Evolutionary conservation across 2,329 filamentous ascomycete genomes (phyloP).

Genomic region (Epichloe sp.): DNA sequence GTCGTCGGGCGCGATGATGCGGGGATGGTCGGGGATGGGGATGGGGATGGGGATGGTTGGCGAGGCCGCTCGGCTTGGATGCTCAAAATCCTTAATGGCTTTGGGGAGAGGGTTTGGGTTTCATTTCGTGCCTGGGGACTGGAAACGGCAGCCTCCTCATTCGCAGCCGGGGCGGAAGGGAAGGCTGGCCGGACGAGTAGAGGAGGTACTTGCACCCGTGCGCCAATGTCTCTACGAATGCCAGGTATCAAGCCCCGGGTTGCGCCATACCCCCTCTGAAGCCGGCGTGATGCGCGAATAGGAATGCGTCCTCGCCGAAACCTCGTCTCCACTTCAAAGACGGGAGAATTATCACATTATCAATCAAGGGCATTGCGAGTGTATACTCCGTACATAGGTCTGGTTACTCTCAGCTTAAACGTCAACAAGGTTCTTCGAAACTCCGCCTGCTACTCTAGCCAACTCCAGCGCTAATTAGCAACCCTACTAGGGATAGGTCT

Average conservation of each 20-base stretch:
- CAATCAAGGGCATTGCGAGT: no score
- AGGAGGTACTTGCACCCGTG: slow-evolving; percentile 5
- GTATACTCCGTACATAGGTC: no score
- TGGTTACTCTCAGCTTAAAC: no score
- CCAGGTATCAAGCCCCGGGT: not conserved
- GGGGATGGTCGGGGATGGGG: not conserved
- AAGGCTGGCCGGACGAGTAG: slow-evolving; percentile 7
- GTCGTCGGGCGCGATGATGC: slow-evolving; percentile 7
- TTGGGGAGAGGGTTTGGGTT: slow-evolving; percentile 10
- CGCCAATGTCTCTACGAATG: not conserved
- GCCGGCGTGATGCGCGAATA: not conserved
- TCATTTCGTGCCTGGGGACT: slow-evolving; percentile 12
- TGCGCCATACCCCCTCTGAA: not conserved
- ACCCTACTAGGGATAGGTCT: no score
- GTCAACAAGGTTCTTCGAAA: no score
- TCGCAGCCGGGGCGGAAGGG: slow-evolving; percentile 4
- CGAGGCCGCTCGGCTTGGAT: slow-evolving; percentile 6
- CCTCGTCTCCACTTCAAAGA: not conserved
- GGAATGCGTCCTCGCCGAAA: not conserved
- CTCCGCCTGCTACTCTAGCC: no score
- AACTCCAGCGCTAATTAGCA: no score
- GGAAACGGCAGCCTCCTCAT: slow-evolving; percentile 11
- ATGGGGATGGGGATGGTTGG: not conserved
- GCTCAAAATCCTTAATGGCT: slow-evolving; percentile 2
- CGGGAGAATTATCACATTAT: no score